Base-by-base conservation (phyloP, 257 asterid genomes). In the Solanum chaucha region DNA sequence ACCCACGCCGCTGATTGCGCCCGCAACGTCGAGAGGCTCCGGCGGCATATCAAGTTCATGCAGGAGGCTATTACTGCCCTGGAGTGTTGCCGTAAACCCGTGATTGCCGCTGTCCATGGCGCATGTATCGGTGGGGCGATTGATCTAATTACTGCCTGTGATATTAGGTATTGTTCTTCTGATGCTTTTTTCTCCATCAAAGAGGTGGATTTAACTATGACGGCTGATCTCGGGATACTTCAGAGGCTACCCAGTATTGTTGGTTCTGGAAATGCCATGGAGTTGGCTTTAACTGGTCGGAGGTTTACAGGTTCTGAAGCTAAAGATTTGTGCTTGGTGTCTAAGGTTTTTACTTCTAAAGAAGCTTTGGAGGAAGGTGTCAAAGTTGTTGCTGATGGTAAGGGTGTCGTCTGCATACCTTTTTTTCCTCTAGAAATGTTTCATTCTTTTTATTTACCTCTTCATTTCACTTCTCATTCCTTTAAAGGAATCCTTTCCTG, bases 261-360 rank as follows among this genome's bases (percentile, higher is more conserved):
- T 0, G 99, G 99, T 77, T 94, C 87, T 67, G 99, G 96, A 14
- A 94, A 89, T 35, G 99, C 99, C 0, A 96, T 93, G 98, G 99
- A 95, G 72, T 86, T 96, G 89, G 93, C 98, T 30, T 86, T 96
- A 88, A 95, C 98, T 55, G 98, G 95, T 61, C 89, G 98, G 86
- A 90, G 89, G 86, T 91, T 95, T 85, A 88, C 92, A 13, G 98
- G 95, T 24, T 48, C 87, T 81, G 98, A 96, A 93, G 98, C 99
- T 3, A 93, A 94, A 92, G 92, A 90, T 67, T 36, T 96, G 91
- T 97, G 98, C 8, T 88, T 96, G 91, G 94, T 96, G 17, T 77
- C 92, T 5, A 87, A 80, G 86, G 93, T 92, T 84, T 96, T 93
- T 88, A 83, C 87, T 80, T 85, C 88, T 58, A 92, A 87, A 90